Percentiles rank a stretch among this genome's conserved stretches.
Evolutionary conservation across 192 early-diverging fungal species (phyloP).

Genomic region (Coemansia sp.): DNA sequence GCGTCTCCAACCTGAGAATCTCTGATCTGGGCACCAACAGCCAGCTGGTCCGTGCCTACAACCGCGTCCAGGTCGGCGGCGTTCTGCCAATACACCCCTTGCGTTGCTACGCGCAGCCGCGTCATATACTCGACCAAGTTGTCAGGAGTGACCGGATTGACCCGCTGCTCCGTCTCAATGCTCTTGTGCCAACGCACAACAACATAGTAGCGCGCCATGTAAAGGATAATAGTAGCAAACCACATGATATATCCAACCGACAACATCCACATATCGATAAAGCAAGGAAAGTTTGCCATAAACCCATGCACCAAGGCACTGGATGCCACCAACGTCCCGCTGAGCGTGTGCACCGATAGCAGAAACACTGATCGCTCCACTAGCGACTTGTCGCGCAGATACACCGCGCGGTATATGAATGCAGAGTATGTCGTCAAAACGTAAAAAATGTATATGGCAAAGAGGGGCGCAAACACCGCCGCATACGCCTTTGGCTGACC

Average conservation of each 20-base stretch:
- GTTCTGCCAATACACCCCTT: slow-evolving; percentile 6
- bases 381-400: slow-evolving; percentile 22
- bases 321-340: slow-evolving; percentile 10
- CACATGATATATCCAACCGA: slow-evolving; percentile 19
- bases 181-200: slow-evolving; percentile 8
- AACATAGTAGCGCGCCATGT: slow-evolving; percentile 31
- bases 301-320: slow-evolving; percentile 17
- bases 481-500: slow-evolving; percentile 6
- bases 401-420: slow-evolving; percentile 29
- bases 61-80: background rate
- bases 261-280: slow-evolving; percentile 31
- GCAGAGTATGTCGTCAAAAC: slow-evolving; percentile 13
- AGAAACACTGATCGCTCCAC: slow-evolving; percentile 33
- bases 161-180: slow-evolving; percentile 19
- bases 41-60: background rate
- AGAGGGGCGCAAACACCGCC: slow-evolving; percentile 13
- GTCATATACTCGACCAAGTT: slow-evolving; percentile 26
- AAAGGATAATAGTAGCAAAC: slow-evolving; percentile 18
- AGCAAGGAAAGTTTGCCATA: slow-evolving; percentile 29
- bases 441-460: slow-evolving; percentile 18
- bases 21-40: background rate
- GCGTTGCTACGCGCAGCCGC: background rate
- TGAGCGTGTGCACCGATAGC: slow-evolving; percentile 11
- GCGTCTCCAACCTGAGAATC: background rate
- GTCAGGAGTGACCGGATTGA: slow-evolving; percentile 35